These are phyloP conservation scores for Jimgerdemannia flammicorona DNA, from an alignment of 192 early-diverging fungal genomes.

Conservation along the genomic window DNA sequence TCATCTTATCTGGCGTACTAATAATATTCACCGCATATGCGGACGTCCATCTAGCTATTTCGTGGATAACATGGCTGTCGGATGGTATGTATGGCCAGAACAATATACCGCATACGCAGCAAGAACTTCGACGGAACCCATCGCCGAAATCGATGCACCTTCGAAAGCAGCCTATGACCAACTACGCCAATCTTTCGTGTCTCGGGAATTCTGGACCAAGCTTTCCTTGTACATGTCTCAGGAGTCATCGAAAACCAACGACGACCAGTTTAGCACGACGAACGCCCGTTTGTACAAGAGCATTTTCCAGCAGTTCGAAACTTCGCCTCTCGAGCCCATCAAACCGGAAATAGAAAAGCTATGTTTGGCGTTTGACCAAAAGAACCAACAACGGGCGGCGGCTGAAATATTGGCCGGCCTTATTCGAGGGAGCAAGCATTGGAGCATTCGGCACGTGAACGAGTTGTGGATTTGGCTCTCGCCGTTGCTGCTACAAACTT, in stretches of 20 bases:
- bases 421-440: conserved; percentile 87
- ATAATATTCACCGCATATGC: background rate
- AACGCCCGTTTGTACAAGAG: conserved; percentile 64
- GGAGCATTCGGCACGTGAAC: conserved; percentile 44
- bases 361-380: conserved; percentile 55
- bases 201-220: conserved; percentile 64
- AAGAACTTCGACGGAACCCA: conserved; percentile 14
- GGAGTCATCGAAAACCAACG: conserved; percentile 57
- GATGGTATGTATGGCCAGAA: conserved; percentile 83
- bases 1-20: background rate
- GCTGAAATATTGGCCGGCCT: conserved; percentile 78
- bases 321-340: conserved; percentile 48
- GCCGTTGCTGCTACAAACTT: conserved; percentile 55
- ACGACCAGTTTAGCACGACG: conserved; percentile 60
- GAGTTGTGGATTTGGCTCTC: conserved; percentile 69
- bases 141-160: conserved; percentile 52
- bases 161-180: conserved; percentile 54
- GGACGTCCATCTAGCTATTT: conserved; percentile 32
- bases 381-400: conserved; percentile 76
- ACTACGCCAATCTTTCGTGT: conserved; percentile 47
- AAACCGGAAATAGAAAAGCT: conserved; percentile 53
- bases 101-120: conserved; percentile 47
- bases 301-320: conserved; percentile 68
- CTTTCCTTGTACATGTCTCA: conserved; percentile 61
- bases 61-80: conserved; percentile 58